phyloP scores from a whole-genome alignment of 2,329 filamentous ascomycete genomes.

The Fusarium nanum region DNA sequence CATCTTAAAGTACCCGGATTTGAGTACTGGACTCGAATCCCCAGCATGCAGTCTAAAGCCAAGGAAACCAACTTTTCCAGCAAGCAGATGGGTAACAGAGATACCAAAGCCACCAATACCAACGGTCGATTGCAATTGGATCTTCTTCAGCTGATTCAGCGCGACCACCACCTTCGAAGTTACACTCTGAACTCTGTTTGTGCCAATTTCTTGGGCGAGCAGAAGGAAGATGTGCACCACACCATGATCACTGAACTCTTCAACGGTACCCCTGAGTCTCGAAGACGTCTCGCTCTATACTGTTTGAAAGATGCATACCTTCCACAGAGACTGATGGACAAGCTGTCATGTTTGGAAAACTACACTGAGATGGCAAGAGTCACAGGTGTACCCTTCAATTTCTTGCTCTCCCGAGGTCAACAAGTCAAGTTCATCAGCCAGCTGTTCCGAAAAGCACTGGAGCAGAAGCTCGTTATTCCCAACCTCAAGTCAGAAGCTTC shows the following conservation, averaged over 20 bases:
- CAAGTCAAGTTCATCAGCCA: constrained; percentile 99
- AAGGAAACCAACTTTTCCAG: constrained; percentile 91
- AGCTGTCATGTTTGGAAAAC: constrained; percentile 97
- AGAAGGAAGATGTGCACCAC: constrained; percentile 98
- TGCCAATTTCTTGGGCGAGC: constrained; percentile 93
- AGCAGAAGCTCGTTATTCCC: constrained; percentile 94
- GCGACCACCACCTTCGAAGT: constrained; percentile 93
- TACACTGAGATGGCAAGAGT: constrained; percentile 99
- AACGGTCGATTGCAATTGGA: constrained; percentile 94
- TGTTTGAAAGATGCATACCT: constrained; percentile 98
- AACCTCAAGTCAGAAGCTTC: constrained; percentile 77
- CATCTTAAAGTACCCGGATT: constrained; percentile 85
- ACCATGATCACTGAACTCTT: constrained; percentile 99
- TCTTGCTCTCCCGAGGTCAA: constrained; percentile 88
- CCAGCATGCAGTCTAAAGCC: constrained; percentile 74
- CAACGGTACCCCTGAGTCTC: constrained; percentile 94
- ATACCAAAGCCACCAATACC: constrained; percentile 93
- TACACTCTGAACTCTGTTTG: constrained; percentile 98
- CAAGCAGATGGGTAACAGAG: constrained; percentile 97
- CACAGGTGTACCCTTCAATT: constrained; percentile 98
- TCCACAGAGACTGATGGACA: constrained; percentile 94
- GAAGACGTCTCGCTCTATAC: constrained; percentile 91
- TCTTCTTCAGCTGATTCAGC: constrained; percentile 91
- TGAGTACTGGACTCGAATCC: constrained; percentile 87
- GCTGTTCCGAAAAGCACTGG: constrained; percentile 91